phyloP scores from a whole-genome alignment of 2,329 filamentous ascomycete species.

The Aspergillus phoenicis region DNA sequence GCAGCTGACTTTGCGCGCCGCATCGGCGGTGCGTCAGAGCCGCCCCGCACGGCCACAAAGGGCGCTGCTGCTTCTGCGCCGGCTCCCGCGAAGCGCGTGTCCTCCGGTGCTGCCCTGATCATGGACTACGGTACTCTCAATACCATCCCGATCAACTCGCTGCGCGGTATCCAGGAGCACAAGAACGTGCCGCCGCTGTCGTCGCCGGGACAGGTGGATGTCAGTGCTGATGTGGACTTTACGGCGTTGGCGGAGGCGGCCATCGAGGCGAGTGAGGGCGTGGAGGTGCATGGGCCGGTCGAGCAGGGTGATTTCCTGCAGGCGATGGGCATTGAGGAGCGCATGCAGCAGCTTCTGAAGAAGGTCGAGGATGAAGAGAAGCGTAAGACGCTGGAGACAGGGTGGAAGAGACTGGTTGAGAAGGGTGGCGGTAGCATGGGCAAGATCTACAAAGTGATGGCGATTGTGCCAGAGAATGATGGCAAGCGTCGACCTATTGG shows the following conservation, averaged over 20 bases:
- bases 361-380: conserved; percentile 53
- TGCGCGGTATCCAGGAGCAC: conserved; percentile 85
- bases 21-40: conserved; percentile 69
- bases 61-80: conserved; percentile 19
- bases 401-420: conserved; percentile 84
- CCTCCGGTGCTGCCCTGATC: conserved; percentile 87
- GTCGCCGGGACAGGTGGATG: conserved; percentile 78
- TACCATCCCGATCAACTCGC: conserved; percentile 81
- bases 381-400: conserved; percentile 66
- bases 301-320: conserved; percentile 80
- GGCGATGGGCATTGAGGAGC: conserved; percentile 78
- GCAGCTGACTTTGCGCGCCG: conserved; percentile 77
- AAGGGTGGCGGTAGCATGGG: conserved; percentile 85
- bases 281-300: conserved; percentile 92
- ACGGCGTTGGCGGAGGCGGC: conserved; percentile 81
- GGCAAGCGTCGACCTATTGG: conserved; percentile 79
- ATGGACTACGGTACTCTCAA: conserved; percentile 86
- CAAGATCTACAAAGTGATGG: conserved; percentile 88
- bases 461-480: conserved; percentile 80
- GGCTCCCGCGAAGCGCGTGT: conserved; percentile 57
- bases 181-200: conserved; percentile 75
- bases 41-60: conserved; percentile 23
- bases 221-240: conserved; percentile 94
- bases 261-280: conserved; percentile 69
- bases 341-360: conserved; percentile 68